Evolutionary conservation across 768 basidiomycete species (phyloP), one percentile per base, ranked within the genome.

Genomic region (Wakefieldia striispora): DNA sequence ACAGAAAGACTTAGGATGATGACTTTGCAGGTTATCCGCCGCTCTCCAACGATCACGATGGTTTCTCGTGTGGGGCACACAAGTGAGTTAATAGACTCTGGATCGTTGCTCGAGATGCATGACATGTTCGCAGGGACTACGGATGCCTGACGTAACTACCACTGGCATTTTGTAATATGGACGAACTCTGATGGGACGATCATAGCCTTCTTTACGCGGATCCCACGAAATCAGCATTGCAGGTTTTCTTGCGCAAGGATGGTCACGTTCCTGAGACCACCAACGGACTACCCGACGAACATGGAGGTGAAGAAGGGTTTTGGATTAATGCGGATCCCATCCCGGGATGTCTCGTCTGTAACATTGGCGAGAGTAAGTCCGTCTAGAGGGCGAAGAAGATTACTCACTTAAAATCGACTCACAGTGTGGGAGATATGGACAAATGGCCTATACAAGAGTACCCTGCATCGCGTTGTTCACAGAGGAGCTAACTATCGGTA

Each of bases 391-490:
- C 33, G 29, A 13, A 12, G 36, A 17, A 40, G 11, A 29, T 39
- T 61, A 16, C 55, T 48, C 6, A n/a, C 50, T 27, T 16, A 34
- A 6, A 12, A 14, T 38, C 14, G 11, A 38, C 36, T 11, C 12
- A 12, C 54, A 89, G 87, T 93, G 91, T 93, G 91, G 88, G 88
- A 94, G 75, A 77, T 85, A 40, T 95, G 92, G 92, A 85, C 88
- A 6, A 83, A 86, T 54, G 93, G 93, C 0, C 65, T 95, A 41
- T 97, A 95, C 73, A 80, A 76, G 47, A 88, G 91, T 34, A 95
- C 94, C 0, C 72, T 95, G n/a, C 94, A 95, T 67, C 79, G 91
- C 3, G 94, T 97, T 6, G 73, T 95, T 4, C 92, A 97, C 58
- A 70, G 74, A 51, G 80, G 83, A 9, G 72, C 78, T 11, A 90